Conservation (phyloP, 2,329 filamentous ascomycete species). For the Xenoacremonium recifei region DNA sequence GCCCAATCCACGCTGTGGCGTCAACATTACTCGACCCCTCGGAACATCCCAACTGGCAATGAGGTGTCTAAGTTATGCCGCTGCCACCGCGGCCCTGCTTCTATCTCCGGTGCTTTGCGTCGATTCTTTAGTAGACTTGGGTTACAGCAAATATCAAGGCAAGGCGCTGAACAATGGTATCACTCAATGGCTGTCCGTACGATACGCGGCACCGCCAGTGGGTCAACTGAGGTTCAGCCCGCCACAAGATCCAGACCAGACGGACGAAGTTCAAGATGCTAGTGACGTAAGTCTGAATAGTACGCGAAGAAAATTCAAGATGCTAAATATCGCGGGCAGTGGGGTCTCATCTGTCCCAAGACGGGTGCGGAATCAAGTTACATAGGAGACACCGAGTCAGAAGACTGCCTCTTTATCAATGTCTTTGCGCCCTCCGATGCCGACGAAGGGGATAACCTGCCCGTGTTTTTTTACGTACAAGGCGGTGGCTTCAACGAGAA, state of each 20-base stretch:
- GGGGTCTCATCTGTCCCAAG: slow-evolving; percentile 28
- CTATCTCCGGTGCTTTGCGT: slow-evolving; percentile 11
- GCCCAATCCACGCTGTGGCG: too few relatives aligned
- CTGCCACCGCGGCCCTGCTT: slow-evolving; percentile 7
- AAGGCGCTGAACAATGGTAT: slow-evolving; percentile 53
- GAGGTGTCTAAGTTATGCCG: neutral
- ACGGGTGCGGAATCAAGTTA: slow-evolving; percentile 21
- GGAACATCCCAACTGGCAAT: too few relatives aligned
- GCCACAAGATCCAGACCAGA: slow-evolving; percentile 58
- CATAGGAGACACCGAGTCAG: slow-evolving; percentile 36
- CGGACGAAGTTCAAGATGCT: slow-evolving; percentile 49
- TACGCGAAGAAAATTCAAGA: neutral
- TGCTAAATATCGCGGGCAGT: slow-evolving; percentile 12
- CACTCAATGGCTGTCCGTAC: slow-evolving; percentile 71
- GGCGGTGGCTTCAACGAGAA: slow-evolving; percentile 60
- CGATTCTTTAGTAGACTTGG: slow-evolving; percentile 51
- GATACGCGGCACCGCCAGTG: slow-evolving; percentile 69
- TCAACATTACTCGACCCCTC: too few relatives aligned
- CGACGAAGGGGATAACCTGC: slow-evolving; percentile 50
- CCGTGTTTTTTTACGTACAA: slow-evolving; percentile 61
- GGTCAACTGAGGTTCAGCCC: slow-evolving; percentile 65
- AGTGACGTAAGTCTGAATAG: slow-evolving; percentile 40
- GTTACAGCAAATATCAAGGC: slow-evolving; percentile 67
- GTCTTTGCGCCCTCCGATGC: slow-evolving; percentile 59
- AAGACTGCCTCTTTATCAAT: slow-evolving; percentile 71